Percentiles rank a stretch among this genome's conserved stretches.
These are phyloP conservation scores for Camelina neglecta DNA, from an alignment of 345 rosid species.

Conservation along the genomic window DNA sequence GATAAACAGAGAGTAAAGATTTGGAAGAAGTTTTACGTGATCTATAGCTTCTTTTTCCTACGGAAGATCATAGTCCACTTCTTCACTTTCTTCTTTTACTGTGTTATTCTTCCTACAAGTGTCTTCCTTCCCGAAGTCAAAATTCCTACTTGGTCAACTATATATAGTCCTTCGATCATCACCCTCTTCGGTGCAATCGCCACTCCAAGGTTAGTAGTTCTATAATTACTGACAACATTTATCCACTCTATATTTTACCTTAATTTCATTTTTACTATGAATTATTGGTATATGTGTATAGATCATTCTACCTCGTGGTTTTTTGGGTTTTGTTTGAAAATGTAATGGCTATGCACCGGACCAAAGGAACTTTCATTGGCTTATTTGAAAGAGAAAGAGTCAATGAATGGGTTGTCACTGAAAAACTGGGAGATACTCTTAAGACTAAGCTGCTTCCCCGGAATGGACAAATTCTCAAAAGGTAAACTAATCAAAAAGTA, in stretches of 20 bases:
- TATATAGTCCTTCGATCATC: slow-evolving; percentile 32
- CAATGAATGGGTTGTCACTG: slow-evolving; percentile 40
- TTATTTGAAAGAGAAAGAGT: slow-evolving; percentile 36
- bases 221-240: background rate
- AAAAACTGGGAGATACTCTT: slow-evolving; percentile 51
- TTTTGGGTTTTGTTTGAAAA: slow-evolving; percentile 63
- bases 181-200: slow-evolving; percentile 20
- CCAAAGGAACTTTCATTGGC: slow-evolving; percentile 57
- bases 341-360: slow-evolving; percentile 61
- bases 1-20: slow-evolving; percentile 31
- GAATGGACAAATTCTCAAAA: slow-evolving; percentile 51
- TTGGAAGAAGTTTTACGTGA: slow-evolving; percentile 41
- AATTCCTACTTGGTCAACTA: slow-evolving; percentile 32
- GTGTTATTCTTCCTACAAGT: slow-evolving; percentile 39
- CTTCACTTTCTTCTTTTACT: slow-evolving; percentile 38
- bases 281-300: slow-evolving; percentile 22
- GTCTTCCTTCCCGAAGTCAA: slow-evolving; percentile 33
- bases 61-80: slow-evolving; percentile 37
- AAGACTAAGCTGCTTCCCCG: slow-evolving; percentile 43
- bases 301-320: slow-evolving; percentile 56
- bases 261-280: background rate
- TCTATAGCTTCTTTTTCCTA: slow-evolving; percentile 40
- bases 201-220: slow-evolving; percentile 32
- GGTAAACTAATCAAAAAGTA: slow-evolving; percentile 45
- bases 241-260: background rate